Evolutionary conservation across 805 yeast genomes (phyloP).

Genomic region (Wickerhamiella allomyrinae): DNA sequence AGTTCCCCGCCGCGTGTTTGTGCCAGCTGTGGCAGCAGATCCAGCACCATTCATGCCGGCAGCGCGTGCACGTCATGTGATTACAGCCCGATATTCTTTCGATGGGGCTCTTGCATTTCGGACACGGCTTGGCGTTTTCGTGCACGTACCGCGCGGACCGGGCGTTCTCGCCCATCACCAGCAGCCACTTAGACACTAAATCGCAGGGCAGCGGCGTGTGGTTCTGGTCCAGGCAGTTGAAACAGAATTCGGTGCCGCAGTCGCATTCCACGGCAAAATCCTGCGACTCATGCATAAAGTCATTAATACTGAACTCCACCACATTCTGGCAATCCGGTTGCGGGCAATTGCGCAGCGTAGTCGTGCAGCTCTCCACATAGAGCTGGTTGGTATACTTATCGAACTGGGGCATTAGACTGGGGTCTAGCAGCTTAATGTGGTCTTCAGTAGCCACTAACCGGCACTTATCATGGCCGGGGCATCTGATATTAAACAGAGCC

Average conservation of each 20-base stretch:
- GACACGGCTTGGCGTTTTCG: slow-evolving; percentile 75
- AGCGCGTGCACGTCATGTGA: slow-evolving; percentile 80
- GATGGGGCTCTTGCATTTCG: slow-evolving; percentile 62
- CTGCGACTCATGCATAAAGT: slow-evolving; percentile 33
- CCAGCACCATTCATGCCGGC: slow-evolving; percentile 83
- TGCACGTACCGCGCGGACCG: slow-evolving; percentile 81
- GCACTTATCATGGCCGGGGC: slow-evolving; percentile 49
- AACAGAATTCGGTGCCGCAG: slow-evolving; percentile 61
- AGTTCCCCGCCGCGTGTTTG: slow-evolving; percentile 47
- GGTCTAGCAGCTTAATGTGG: slow-evolving; percentile 26
- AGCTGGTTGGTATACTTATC: slow-evolving; percentile 1
- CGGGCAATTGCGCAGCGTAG: slow-evolving; percentile 12
- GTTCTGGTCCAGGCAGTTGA: slow-evolving; percentile 54
- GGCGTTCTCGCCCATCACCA: slow-evolving; percentile 71
- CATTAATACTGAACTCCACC: slow-evolving; percentile 36
- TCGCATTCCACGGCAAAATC: slow-evolving; percentile 42
- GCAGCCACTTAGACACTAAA: slow-evolving; percentile 55
- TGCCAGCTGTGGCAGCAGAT: slow-evolving; percentile 70
- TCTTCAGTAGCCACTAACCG: slow-evolving; percentile 24
- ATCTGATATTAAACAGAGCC: slow-evolving; percentile 32
- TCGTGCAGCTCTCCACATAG: slow-evolving; percentile 3
- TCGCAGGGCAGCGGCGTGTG: slow-evolving; percentile 80
- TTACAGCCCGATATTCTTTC: slow-evolving; percentile 96
- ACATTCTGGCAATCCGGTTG: slow-evolving; percentile 12
- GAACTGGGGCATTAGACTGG: not conserved